These are phyloP conservation scores for Cinnamomum chago DNA, from an alignment of 164 flowering plant species.

Conservation along the genomic window DNA sequence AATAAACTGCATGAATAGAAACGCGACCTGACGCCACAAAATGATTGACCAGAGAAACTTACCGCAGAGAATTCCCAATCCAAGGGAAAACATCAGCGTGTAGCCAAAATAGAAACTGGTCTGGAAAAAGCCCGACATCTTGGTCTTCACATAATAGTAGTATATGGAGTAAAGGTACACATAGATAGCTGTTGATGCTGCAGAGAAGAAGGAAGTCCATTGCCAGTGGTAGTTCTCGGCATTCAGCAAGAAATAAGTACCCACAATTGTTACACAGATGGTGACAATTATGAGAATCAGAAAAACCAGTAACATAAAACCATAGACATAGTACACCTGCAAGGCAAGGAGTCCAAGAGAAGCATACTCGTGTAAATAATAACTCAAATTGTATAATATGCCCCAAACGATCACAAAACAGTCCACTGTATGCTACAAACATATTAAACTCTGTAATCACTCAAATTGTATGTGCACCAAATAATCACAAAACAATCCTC, in stretches of 20 bases:
- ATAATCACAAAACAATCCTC: too few relatives aligned
- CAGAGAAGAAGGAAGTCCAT: constrained; percentile 98
- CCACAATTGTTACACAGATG: constrained; percentile 96
- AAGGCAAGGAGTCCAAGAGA: neutral
- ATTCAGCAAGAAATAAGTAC: constrained; percentile 90
- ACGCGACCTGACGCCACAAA: neutral
- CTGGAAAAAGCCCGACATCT: constrained; percentile 99
- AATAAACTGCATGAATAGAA: neutral
- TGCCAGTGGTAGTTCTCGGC: constrained; percentile 99
- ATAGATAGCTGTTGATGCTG: constrained; percentile 93
- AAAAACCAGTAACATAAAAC: constrained; percentile 95
- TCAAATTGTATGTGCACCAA: too few relatives aligned
- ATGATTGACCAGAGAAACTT: constrained; percentile 24
- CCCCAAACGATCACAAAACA: neutral
- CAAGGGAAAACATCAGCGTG: constrained; percentile 94
- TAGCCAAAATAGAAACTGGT: constrained; percentile 99
- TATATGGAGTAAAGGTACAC: constrained; percentile 90
- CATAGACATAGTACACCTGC: constrained; percentile 98
- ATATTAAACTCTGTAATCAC: neutral
- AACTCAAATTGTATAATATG: neutral
- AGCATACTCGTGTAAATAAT: neutral
- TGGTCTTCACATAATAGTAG: constrained; percentile 91
- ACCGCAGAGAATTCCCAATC: constrained; percentile 97
- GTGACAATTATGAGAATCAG: constrained; percentile 91
- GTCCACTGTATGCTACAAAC: neutral